These are phyloP conservation scores for Brassica carinata DNA, from an alignment of 345 rosid genomes.

Conservation along the genomic window DNA sequence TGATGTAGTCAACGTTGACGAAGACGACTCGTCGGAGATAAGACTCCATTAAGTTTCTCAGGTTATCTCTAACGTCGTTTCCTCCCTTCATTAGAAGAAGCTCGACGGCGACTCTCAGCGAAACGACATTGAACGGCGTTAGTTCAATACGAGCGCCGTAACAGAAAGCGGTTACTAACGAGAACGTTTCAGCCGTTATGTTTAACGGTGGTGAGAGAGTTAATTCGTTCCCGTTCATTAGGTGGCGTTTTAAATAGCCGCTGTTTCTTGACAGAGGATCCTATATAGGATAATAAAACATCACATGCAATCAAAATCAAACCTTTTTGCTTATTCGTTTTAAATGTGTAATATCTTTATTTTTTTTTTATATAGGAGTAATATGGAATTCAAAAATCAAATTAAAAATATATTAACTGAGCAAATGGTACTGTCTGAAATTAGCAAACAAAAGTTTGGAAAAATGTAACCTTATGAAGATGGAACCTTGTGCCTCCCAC, in stretches of 20 bases:
- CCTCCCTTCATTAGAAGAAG: constrained; percentile 58
- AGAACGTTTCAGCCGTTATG: constrained; percentile 69
- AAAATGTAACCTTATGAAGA: constrained; percentile 67
- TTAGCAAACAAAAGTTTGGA: constrained; percentile 2
- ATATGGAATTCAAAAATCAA: not conserved
- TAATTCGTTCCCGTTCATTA: constrained; percentile 53
- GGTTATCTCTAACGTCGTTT: constrained; percentile 43
- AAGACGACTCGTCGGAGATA: constrained; percentile 59
- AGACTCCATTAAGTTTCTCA: constrained; percentile 59
- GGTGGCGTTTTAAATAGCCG: constrained; percentile 65
- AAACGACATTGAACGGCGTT: constrained; percentile 75
- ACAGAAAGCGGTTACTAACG: constrained; percentile 60
- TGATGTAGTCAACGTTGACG: constrained; percentile 46
- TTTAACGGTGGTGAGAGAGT: constrained; percentile 78
- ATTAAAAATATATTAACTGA: not conserved
- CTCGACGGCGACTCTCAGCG: constrained; percentile 67
- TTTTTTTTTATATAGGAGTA: not conserved
- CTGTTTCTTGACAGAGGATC: constrained; percentile 66
- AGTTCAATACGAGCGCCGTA: constrained; percentile 54
- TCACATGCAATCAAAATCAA: constrained; percentile 18
- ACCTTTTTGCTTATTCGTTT: constrained; percentile 14
- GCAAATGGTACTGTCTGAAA: constrained; percentile 4
- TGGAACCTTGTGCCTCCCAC: constrained; percentile 67
- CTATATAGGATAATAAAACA: constrained; percentile 48
- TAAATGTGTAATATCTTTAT: not conserved